A percentile compares a stretch with the other conserved stretches of the same genome.
phyloP scores from a whole-genome alignment of 305 asterid genomes.

The Fraxinus floribunda region DNA sequence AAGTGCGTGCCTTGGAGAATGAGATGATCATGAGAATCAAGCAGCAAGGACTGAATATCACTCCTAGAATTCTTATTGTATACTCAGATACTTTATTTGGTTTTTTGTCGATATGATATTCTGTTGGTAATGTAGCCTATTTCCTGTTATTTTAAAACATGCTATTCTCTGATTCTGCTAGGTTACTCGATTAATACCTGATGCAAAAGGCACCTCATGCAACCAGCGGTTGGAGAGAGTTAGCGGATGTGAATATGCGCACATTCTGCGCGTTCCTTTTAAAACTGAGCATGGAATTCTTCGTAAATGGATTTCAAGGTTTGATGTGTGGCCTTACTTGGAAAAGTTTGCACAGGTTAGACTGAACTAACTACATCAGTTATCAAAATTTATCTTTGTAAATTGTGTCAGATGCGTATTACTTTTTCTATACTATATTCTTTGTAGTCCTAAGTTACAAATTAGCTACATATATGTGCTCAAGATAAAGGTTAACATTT shows the following conservation, averaged over 20 bases:
- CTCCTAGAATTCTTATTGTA: slow-evolving; percentile 82
- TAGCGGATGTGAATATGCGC: slow-evolving; percentile 81
- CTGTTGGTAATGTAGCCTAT: neutral
- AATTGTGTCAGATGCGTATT: neutral
- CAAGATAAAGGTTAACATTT: neutral
- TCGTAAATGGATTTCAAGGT: slow-evolving; percentile 94
- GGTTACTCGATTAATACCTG: slow-evolving; percentile 97
- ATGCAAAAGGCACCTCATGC: slow-evolving; percentile 91
- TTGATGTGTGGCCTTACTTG: slow-evolving; percentile 97
- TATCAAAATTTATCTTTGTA: neutral
- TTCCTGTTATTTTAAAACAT: no score
- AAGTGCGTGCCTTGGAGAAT: slow-evolving; percentile 91
- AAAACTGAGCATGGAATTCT: slow-evolving; percentile 79
- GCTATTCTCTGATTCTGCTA: slow-evolving; percentile 29
- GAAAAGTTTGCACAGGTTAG: slow-evolving; percentile 85
- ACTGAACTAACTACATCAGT: neutral
- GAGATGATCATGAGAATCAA: slow-evolving; percentile 88
- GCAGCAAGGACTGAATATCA: slow-evolving; percentile 77
- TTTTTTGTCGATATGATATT: no score
- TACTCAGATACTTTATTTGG: neutral
- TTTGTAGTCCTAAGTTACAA: neutral
- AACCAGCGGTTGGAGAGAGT: slow-evolving; percentile 89
- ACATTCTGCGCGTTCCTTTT: slow-evolving; percentile 89
- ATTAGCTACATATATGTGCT: neutral
- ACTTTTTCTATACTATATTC: neutral